phyloP scores from a whole-genome alignment of 345 rosid genomes.

The Eucalyptus albens region DNA sequence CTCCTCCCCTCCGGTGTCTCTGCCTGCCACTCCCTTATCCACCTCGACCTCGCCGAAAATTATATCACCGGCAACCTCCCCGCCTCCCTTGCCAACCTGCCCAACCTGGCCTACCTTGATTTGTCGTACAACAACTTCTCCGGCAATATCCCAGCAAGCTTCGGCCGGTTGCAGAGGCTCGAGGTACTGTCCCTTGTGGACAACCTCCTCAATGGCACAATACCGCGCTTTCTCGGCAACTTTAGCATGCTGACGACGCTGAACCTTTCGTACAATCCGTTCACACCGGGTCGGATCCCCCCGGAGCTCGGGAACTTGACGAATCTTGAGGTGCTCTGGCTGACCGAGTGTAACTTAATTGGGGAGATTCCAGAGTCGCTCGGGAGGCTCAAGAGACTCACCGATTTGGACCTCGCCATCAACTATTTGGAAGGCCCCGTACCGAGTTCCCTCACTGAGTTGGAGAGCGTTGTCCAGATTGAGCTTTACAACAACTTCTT shows the following conservation, averaged over 20 bases:
- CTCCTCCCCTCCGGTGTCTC: conserved; percentile 49
- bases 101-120: conserved; percentile 42
- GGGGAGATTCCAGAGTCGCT: conserved; percentile 86
- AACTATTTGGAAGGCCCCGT: conserved; percentile 49
- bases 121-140: conserved; percentile 76
- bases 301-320: conserved; percentile 77
- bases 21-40: conserved; percentile 35
- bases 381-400: conserved; percentile 51
- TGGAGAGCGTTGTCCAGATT: conserved; percentile 59
- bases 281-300: conserved; percentile 62
- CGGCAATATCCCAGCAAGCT: conserved; percentile 63
- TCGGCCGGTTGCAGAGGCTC: conserved; percentile 50
- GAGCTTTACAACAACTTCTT: conserved; percentile 93
- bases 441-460: conserved; percentile 58
- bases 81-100: conserved; percentile 26
- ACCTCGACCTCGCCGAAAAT: conserved; percentile 78
- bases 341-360: conserved; percentile 63
- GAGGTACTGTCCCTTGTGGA: conserved; percentile 67
- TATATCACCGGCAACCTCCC: conserved; percentile 67
- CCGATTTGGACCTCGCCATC: conserved; percentile 69
- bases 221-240: conserved; percentile 64
- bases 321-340: conserved; percentile 80
- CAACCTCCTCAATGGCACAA: conserved; percentile 60
- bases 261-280: conserved; percentile 82
- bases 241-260: conserved; percentile 53